These are phyloP conservation scores for Castanospermum australe DNA, from an alignment of 306 rosid genomes.

Conservation along the genomic window DNA sequence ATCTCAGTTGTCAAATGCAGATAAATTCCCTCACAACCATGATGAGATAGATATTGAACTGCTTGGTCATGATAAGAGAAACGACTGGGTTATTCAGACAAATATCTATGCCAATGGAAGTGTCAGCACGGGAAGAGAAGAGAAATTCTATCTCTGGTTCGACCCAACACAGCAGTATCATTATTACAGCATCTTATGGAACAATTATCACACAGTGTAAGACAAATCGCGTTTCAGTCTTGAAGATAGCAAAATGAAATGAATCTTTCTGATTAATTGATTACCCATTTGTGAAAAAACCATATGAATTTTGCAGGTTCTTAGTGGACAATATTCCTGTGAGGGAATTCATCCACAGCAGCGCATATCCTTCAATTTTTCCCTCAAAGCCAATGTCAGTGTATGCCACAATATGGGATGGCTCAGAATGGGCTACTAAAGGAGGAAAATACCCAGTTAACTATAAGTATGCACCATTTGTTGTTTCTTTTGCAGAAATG, in stretches of 20 bases:
- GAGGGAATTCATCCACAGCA: slow-evolving; percentile 43
- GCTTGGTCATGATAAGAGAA: slow-evolving; percentile 87
- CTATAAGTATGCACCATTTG: slow-evolving; percentile 80
- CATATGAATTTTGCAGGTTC: slow-evolving; percentile 46
- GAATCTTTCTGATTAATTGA: not conserved
- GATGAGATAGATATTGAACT: slow-evolving; percentile 94
- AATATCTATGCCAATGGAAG: slow-evolving; percentile 90
- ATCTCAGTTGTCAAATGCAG: slow-evolving; percentile 85
- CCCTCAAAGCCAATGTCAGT: slow-evolving; percentile 92
- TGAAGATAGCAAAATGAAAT: not conserved
- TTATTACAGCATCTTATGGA: slow-evolving; percentile 87
- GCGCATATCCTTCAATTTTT: slow-evolving; percentile 1
- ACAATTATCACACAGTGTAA: slow-evolving; percentile 82
- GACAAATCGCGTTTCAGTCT: slow-evolving; percentile 13
- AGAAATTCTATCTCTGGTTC: slow-evolving; percentile 93
- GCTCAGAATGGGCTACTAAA: slow-evolving; percentile 92
- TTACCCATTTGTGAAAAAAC: not conserved
- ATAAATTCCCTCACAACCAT: slow-evolving; percentile 76
- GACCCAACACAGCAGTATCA: slow-evolving; percentile 82
- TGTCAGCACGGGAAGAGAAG: slow-evolving; percentile 91
- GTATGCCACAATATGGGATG: slow-evolving; percentile 95
- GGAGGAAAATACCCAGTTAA: slow-evolving; percentile 90
- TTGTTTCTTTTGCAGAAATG: slow-evolving; percentile 63
- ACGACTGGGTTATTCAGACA: slow-evolving; percentile 88
- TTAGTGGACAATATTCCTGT: slow-evolving; percentile 87